These are phyloP conservation scores for Arthrobotrys musiformis DNA, from an alignment of 2,329 filamentous ascomycete genomes.

Conservation along the genomic window DNA sequence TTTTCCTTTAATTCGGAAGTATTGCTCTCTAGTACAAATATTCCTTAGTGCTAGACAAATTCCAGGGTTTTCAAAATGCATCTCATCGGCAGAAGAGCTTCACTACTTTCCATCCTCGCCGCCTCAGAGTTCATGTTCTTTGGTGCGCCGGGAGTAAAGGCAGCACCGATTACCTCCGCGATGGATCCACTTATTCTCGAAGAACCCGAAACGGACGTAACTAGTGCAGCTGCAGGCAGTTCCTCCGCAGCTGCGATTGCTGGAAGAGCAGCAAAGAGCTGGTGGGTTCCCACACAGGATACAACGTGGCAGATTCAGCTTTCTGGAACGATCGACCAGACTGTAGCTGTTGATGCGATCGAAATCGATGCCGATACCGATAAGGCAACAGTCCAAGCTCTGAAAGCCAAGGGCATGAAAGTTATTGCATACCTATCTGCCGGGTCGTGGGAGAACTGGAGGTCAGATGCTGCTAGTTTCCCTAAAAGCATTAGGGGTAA, in stretches of 20 bases:
- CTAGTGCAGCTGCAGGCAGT: neutral
- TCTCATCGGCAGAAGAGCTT: slow-evolving; percentile 34
- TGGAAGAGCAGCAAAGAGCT: slow-evolving; percentile 8
- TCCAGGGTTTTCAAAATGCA: slow-evolving; percentile 36
- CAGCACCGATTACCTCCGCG: slow-evolving; percentile 11
- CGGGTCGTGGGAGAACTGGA: slow-evolving; percentile 74
- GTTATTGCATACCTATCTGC: slow-evolving; percentile 81
- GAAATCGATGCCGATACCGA: slow-evolving; percentile 69
- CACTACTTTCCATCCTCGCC: slow-evolving; percentile 32
- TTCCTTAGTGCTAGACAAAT: neutral
- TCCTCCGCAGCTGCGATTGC: too few relatives aligned
- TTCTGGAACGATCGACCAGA: slow-evolving; percentile 62
- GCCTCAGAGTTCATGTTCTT: slow-evolving; percentile 29
- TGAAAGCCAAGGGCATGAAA: slow-evolving; percentile 69
- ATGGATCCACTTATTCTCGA: slow-evolving; percentile 24
- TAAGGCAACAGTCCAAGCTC: slow-evolving; percentile 64
- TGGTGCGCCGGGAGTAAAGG: slow-evolving; percentile 17
- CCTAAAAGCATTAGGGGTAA: slow-evolving; percentile 69
- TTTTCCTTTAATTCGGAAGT: neutral
- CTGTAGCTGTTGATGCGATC: slow-evolving; percentile 65
- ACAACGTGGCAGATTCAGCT: slow-evolving; percentile 53
- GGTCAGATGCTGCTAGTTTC: slow-evolving; percentile 70
- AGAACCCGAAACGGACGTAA: neutral
- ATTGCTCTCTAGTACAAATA: neutral
- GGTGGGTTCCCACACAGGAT: slow-evolving; percentile 41